Evolutionary conservation across 1,284 basidiomycete genomes (phyloP).

Genomic region (Apiotrichum brassicae): DNA sequence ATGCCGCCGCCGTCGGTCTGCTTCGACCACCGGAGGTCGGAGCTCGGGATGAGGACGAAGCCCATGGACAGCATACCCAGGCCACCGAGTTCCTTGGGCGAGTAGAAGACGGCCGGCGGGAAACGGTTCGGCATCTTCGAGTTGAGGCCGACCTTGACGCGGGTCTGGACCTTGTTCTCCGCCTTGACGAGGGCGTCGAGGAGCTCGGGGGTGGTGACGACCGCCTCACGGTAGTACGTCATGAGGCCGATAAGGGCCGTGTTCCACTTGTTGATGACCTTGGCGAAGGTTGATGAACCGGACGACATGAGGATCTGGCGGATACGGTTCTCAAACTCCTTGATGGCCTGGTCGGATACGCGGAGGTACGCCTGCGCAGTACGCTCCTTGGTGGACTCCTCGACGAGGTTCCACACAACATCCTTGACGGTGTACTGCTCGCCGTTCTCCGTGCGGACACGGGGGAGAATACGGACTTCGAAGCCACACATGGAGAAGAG

Average conservation of each 20-base stretch:
- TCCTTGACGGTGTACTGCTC: conserved; percentile 96
- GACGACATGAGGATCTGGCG: conserved; percentile 98
- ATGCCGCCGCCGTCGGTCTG: conserved; percentile 92
- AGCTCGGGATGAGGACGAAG: conserved; percentile 95
- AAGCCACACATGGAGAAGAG: conserved; percentile 98
- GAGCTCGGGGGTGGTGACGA: conserved; percentile 93
- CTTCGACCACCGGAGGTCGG: conserved; percentile 94
- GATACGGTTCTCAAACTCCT: conserved; percentile 93
- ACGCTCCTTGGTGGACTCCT: conserved; percentile 92
- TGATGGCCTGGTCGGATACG: conserved; percentile 93
- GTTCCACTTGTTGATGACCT: conserved; percentile 99
- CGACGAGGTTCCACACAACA: conserved; percentile 94
- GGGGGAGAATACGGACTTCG: conserved; percentile 89
- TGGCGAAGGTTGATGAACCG: conserved; percentile 96
- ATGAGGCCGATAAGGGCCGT: conserved; percentile 88
- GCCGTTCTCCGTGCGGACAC: conserved; percentile 80
- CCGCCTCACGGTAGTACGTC: conserved; percentile 99
- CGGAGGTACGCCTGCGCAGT: conserved; percentile 96
- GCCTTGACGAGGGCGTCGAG: conserved; percentile 91
- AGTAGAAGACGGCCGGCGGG: conserved; percentile 92
- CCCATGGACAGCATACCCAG: conserved; percentile 99
- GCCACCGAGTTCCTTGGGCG: conserved; percentile 91
- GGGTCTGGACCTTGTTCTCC: conserved; percentile 98
- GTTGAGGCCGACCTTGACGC: conserved; percentile 98
- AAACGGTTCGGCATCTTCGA: conserved; percentile 99